A percentile compares a stretch with the other conserved stretches of the same genome.
Evolutionary conservation across 106 monocot genomes (phyloP).

Genomic region (Platanthera zijinensis): DNA sequence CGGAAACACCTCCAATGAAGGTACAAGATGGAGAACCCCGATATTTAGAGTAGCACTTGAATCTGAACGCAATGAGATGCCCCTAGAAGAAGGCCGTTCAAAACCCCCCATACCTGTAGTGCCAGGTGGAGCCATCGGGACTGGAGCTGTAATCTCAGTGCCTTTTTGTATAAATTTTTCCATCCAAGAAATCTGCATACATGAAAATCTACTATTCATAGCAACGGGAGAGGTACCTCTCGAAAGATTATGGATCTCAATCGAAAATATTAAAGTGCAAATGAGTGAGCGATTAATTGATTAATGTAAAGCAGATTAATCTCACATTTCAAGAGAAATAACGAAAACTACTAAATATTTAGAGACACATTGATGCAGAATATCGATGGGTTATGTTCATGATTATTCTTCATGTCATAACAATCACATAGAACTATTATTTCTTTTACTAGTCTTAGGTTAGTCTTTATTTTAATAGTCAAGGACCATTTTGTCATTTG

Average conservation of each 20-base stretch:
- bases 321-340: neutral
- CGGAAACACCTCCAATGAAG: conserved; percentile 91
- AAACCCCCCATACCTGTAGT: conserved; percentile 99
- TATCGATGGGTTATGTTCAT: no score
- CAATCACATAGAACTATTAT: no score
- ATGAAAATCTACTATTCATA: neutral
- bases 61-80: conserved; percentile 77
- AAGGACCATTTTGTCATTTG: no score
- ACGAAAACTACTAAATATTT: neutral
- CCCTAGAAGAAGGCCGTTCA: conserved; percentile 84
- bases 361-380: neutral
- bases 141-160: conserved; percentile 87
- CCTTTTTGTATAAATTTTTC: conserved; percentile 97
- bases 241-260: neutral
- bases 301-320: neutral
- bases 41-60: conserved; percentile 89
- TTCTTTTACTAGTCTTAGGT: no score
- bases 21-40: conserved; percentile 95
- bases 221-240: neutral
- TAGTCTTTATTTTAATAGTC: no score
- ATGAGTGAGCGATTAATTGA: neutral
- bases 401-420: no score
- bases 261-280: neutral
- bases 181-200: conserved; percentile 94
- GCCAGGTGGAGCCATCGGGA: conserved; percentile 83